These are phyloP conservation scores for Lactifluus pinguis DNA, from an alignment of 768 basidiomycete genomes.

Conservation along the genomic window DNA sequence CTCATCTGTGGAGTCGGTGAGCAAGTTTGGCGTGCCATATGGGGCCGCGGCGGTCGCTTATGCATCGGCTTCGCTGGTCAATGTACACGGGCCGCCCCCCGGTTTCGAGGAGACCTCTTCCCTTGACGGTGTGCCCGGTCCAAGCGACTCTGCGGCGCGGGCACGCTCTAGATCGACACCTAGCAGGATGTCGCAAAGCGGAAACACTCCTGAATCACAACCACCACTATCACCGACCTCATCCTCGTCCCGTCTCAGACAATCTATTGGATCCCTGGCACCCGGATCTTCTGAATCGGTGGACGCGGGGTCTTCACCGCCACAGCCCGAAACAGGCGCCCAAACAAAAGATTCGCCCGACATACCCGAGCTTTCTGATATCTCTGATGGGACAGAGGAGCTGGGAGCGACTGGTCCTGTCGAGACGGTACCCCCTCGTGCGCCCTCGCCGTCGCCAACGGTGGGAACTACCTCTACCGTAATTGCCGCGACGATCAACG, in stretches of 20 bases:
- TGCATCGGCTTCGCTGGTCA: slow-evolving; percentile 39
- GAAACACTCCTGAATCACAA: not conserved
- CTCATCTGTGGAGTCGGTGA: slow-evolving; percentile 55
- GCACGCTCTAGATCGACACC: slow-evolving; percentile 2
- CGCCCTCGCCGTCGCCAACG: slow-evolving; percentile 7
- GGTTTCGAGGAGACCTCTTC: slow-evolving; percentile 36
- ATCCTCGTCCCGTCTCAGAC: not conserved
- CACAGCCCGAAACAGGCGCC: not conserved
- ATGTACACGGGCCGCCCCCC: slow-evolving; percentile 36
- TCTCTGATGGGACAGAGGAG: not conserved
- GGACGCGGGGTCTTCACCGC: not conserved
- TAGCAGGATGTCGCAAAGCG: not conserved
- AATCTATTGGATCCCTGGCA: not conserved
- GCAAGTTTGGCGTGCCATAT: slow-evolving; percentile 67
- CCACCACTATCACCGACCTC: not conserved
- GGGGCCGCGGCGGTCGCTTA: slow-evolving; percentile 64
- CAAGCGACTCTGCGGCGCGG: not conserved
- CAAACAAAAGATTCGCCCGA: not conserved
- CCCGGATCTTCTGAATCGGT: not conserved
- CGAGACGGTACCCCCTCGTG: not conserved
- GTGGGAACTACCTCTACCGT: slow-evolving; percentile 3
- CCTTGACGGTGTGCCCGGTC: slow-evolving; percentile 8
- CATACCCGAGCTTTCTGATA: not conserved
- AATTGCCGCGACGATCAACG: not conserved
- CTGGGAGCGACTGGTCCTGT: not conserved